Conservation (phyloP, 768 basidiomycete genomes). For the Mycena crocata region DNA sequence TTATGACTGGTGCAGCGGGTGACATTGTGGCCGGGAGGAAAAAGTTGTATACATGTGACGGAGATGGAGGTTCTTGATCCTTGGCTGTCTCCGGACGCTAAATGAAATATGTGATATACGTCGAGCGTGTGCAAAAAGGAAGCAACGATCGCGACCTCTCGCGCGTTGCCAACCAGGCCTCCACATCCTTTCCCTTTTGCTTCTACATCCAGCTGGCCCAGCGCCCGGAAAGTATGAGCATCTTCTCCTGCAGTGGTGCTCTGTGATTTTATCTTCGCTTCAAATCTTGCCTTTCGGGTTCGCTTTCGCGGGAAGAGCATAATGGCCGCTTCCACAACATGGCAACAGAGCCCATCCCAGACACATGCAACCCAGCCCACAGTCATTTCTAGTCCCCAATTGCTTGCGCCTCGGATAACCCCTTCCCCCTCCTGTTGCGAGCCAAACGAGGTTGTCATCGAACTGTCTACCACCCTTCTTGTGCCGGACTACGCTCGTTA, state of each 20-base stretch:
- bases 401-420: conserved; percentile 48
- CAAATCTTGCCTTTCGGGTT: conserved; percentile 4
- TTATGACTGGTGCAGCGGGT: conserved; percentile 68
- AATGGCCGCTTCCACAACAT: conserved; percentile 20
- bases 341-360: conserved; percentile 22
- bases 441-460: conserved; percentile 59
- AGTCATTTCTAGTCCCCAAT: conserved; percentile 28
- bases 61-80: not conserved
- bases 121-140: conserved; percentile 30
- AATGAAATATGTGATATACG: conserved; percentile 25
- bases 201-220: conserved; percentile 36
- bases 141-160: conserved; percentile 14
- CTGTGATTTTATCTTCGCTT: conserved; percentile 38
- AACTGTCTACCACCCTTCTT: conserved; percentile 61
- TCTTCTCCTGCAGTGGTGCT: conserved; percentile 47
- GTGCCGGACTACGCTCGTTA: conserved; percentile 60
- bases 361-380: conserved; percentile 16
- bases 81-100: not conserved
- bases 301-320: not conserved
- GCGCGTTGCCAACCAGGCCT: conserved; percentile 26
- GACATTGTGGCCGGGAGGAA: no score
- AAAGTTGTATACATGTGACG: not conserved
- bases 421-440: conserved; percentile 48
- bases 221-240: conserved; percentile 44
- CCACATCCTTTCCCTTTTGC: conserved; percentile 31